Evolutionary conservation across 23 red algal species (phyloP).

Genomic region (Gracilariopsis chorda): DNA sequence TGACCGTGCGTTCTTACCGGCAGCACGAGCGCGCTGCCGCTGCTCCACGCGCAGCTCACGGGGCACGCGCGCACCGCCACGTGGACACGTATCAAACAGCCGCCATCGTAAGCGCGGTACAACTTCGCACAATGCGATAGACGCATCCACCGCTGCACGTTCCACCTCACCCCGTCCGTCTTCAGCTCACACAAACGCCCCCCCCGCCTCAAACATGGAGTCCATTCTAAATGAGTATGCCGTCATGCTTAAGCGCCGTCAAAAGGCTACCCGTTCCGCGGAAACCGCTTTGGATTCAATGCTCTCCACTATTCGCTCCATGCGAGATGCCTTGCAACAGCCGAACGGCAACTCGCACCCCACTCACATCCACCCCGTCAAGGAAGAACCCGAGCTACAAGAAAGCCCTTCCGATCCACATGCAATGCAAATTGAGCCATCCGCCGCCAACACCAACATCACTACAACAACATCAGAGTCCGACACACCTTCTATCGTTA

Average conservation of each 20-base stretch:
- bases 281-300: constrained; percentile 26
- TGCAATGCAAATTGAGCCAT: background rate
- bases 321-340: background rate
- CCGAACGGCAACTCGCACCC: background rate
- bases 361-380: background rate
- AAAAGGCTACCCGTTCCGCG: background rate
- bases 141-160: no score
- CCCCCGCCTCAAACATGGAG: background rate
- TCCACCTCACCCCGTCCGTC: background rate
- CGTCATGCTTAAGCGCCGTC: constrained; percentile 16
- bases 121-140: no score
- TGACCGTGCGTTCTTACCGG: no score
- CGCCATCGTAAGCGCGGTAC: no score
- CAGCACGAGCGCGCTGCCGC: no score
- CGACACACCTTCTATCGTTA: background rate
- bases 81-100: no score
- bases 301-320: background rate
- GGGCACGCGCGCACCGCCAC: no score
- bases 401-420: background rate
- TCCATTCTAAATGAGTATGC: constrained; percentile 35
- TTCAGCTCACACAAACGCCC: no score
- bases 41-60: no score
- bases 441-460: background rate
- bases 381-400: background rate
- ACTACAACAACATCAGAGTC: background rate